Percentiles rank a stretch among this genome's conserved stretches.
phyloP scores from a whole-genome alignment of 2,329 filamentous ascomycete genomes.

The Epichloe sp. region DNA sequence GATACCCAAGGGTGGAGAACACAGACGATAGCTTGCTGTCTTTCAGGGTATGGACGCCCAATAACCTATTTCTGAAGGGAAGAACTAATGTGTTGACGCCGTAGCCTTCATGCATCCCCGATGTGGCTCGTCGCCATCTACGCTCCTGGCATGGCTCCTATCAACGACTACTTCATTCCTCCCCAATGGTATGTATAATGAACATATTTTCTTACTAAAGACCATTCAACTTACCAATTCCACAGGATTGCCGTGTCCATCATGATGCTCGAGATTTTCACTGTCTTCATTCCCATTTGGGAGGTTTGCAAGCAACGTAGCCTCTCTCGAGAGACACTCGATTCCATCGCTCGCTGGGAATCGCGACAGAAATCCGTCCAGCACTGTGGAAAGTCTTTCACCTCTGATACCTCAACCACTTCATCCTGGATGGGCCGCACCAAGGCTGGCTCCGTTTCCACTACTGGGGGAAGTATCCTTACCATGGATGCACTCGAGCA shows the following conservation, averaged over 20 bases:
- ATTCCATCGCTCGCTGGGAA: constrained; percentile 36
- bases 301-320: constrained; percentile 35
- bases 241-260: constrained; percentile 45
- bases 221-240: background rate
- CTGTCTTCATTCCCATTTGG: constrained; percentile 49
- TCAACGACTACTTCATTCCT: constrained; percentile 44
- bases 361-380: constrained; percentile 22
- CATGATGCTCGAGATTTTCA: constrained; percentile 48
- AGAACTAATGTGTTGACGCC: background rate
- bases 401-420: constrained; percentile 19
- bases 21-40: constrained; percentile 43
- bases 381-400: constrained; percentile 20
- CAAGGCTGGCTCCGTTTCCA: constrained; percentile 20
- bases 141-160: constrained; percentile 32
- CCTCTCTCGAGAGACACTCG: constrained; percentile 34
- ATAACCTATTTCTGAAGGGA: background rate
- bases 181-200: constrained; percentile 42
- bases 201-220: background rate
- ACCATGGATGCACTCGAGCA: constrained; percentile 49
- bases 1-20: constrained; percentile 55
- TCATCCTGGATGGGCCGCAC: constrained; percentile 26
- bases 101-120: constrained; percentile 48
- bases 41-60: constrained; percentile 26
- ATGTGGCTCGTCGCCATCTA: constrained; percentile 53
- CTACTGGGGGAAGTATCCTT: constrained; percentile 31